A percentile compares a stretch with the other conserved stretches of the same genome.
Evolutionary conservation across 2,329 filamentous ascomycete species (phyloP).

Genomic region (Hysterium pulicare): DNA sequence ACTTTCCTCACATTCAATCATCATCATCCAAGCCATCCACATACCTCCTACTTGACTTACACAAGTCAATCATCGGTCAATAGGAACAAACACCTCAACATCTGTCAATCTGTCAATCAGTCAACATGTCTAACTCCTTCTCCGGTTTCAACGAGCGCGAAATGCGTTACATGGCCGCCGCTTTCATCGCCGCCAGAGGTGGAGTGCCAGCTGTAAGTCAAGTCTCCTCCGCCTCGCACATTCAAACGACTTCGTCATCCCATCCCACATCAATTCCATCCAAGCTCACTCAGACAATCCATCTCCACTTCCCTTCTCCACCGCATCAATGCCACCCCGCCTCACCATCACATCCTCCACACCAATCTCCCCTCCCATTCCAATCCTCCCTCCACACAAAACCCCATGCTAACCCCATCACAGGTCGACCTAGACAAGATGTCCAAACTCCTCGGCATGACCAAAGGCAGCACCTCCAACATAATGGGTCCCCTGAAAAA

Average conservation of each 20-base stretch:
- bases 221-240: neutral
- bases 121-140: too few relatives aligned
- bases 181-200: neutral
- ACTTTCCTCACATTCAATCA: too few relatives aligned
- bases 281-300: too few relatives aligned
- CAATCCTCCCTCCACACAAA: too few relatives aligned
- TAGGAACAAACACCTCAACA: too few relatives aligned
- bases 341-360: neutral
- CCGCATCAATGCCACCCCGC: neutral
- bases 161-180: neutral
- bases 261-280: too few relatives aligned
- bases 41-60: too few relatives aligned
- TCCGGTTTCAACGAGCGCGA: constrained; percentile 2
- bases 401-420: neutral
- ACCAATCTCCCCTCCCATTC: neutral
- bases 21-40: too few relatives aligned
- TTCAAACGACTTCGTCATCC: too few relatives aligned
- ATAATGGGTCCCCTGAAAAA: constrained; percentile 2
- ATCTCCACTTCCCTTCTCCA: neutral
- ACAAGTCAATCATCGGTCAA: too few relatives aligned
- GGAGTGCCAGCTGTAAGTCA: neutral
- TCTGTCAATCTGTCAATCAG: too few relatives aligned
- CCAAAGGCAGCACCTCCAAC: neutral
- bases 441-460: constrained; percentile 3
- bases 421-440: constrained; percentile 1